These are phyloP conservation scores for Kondoa malvinella DNA, from an alignment of 768 basidiomycete genomes.

Conservation along the genomic window DNA sequence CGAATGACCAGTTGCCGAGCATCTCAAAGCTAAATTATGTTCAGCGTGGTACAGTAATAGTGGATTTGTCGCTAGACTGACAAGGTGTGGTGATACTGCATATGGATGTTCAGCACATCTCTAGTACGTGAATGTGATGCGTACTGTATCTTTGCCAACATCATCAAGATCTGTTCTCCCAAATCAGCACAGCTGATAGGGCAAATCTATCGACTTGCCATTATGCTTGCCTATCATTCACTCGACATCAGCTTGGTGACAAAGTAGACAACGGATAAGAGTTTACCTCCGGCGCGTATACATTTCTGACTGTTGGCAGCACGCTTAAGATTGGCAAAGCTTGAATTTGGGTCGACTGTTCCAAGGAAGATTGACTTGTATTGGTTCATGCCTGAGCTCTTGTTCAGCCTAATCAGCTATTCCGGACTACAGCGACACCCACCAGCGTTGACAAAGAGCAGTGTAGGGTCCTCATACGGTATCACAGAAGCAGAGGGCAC, in stretches of 20 bases:
- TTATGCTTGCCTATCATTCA: conserved; percentile 4
- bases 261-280: conserved; percentile 1
- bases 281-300: conserved; percentile 86
- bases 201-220: too few species aligned
- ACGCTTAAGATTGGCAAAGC: conserved; percentile 72
- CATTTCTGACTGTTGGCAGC: conserved; percentile 97
- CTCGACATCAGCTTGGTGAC: conserved; percentile 1
- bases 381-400: conserved; percentile 38
- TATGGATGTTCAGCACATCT: neutral
- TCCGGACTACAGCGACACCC: neutral
- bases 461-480: conserved; percentile 92
- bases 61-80: neutral
- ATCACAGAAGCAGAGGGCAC: conserved; percentile 82
- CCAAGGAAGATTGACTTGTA: conserved; percentile 97
- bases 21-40: conserved; percentile 72
- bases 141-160: conserved; percentile 73
- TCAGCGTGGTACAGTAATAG: conserved; percentile 37
- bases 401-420: neutral
- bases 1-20: conserved; percentile 99
- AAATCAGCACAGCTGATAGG: neutral
- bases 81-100: conserved; percentile 48
- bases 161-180: conserved; percentile 69
- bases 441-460: conserved; percentile 95
- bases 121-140: neutral
- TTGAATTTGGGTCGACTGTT: conserved; percentile 86